phyloP scores from a whole-genome alignment of 768 basidiomycete genomes.

The Termitomyces sp. region DNA sequence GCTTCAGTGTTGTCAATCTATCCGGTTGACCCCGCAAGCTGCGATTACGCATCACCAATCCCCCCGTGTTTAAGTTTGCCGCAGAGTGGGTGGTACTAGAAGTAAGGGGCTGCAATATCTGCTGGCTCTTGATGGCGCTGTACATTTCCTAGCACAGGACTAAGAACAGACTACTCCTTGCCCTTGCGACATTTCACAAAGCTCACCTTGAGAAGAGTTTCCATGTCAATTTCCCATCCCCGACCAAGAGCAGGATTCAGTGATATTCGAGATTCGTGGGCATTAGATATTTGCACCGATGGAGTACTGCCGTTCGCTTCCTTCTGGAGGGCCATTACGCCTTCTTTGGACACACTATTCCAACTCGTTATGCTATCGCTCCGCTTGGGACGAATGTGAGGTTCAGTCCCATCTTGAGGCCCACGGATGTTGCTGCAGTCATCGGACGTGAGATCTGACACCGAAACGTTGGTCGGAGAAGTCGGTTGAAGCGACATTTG shows the following conservation, averaged over 20 bases:
- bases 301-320: constrained; percentile 58
- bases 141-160: constrained; percentile 76
- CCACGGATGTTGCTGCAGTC: constrained; percentile 58
- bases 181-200: neutral
- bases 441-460: constrained; percentile 61
- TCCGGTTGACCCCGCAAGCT: constrained; percentile 70
- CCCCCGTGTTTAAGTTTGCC: constrained; percentile 40
- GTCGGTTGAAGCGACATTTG: constrained; percentile 68
- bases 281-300: constrained; percentile 51
- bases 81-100: constrained; percentile 43
- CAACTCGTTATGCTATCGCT: constrained; percentile 84
- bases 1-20: constrained; percentile 72
- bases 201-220: constrained; percentile 74
- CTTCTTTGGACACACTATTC: constrained; percentile 71
- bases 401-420: constrained; percentile 55
- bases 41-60: constrained; percentile 55
- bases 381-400: constrained; percentile 55
- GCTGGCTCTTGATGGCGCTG: constrained; percentile 82
- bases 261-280: constrained; percentile 26
- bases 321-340: constrained; percentile 31
- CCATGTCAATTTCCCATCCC: constrained; percentile 84
- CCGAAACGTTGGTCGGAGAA: constrained; percentile 42
- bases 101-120: constrained; percentile 79
- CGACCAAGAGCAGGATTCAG: constrained; percentile 48
- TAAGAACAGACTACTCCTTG: neutral